Base-by-base conservation (phyloP, 139 green algal genomes). In the Haematococcus sp. region DNA sequence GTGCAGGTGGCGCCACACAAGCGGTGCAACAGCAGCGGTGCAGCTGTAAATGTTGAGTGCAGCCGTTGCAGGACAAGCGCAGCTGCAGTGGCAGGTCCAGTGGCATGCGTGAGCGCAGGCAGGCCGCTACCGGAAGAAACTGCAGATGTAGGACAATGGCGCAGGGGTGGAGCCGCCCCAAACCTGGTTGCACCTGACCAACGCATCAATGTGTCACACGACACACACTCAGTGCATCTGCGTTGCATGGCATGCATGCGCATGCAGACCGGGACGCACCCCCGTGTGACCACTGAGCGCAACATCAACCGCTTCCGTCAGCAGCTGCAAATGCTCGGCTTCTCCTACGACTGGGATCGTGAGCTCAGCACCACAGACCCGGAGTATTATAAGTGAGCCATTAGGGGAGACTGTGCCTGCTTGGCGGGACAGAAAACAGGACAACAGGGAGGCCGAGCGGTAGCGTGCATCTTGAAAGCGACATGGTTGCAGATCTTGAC, bases 321-420 rank as follows among this genome's bases (percentile, higher is more conserved):
- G 76, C 95, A 99, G 89, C 91, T 99, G 16, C 87, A 98, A 81
- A 81, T 78, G 40, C 82, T 99, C 19, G 93, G 96, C 20, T 98
- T 99, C 77, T 94, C 84, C 0, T 99, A 98, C 72, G 96, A 99
- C 77, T 98, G 93, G 93, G 75, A 92, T 43, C 73, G 96, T 0
- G 96, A 99, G 87, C 28, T 99, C 11, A 76, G 86, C 19, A 98
- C 95, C 20, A 97, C 91, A 2, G 93, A 97, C 63, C 84, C 92
- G 3, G 73, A 88, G 22, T 99, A 98, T 88, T 95, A 92, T 88
- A 91, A 89, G 86, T 97, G 82, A 58, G 78, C n/a, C n/a, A n/a
- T n/a, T n/a, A n/a, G n/a, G 11, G 7, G 54, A 13, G 11, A 2
- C 30, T 1, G 25, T n/a, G 2, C 16, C 33, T 25, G 25, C 32